Conservation (phyloP, 768 basidiomycete species). For the Mycena belliarum region DNA sequence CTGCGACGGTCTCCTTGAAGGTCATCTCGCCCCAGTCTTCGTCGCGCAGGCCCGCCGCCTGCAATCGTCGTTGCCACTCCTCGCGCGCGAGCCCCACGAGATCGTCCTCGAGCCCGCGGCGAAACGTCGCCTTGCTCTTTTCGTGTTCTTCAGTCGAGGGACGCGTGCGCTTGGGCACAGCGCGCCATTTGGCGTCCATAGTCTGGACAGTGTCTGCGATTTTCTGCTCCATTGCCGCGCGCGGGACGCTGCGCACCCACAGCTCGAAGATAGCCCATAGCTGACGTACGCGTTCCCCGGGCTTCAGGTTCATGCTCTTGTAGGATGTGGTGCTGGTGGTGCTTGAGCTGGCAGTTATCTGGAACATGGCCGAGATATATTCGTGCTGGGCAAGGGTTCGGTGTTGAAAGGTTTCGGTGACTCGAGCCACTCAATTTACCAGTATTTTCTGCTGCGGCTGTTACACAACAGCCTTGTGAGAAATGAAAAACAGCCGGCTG, state of each 20-base stretch:
- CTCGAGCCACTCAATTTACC: conserved; percentile 33
- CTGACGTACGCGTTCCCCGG: conserved; percentile 30
- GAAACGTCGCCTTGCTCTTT: conserved; percentile 26
- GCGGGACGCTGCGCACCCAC: conserved; percentile 31
- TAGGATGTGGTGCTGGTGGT: conserved; percentile 21
- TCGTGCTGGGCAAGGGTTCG: conserved; percentile 25
- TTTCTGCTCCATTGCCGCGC: conserved; percentile 26
- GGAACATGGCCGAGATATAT: conserved; percentile 12
- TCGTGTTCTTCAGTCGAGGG: conserved; percentile 30
- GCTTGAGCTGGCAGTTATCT: too few relatives aligned
- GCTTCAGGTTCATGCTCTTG: too few relatives aligned
- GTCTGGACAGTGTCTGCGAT: conserved; percentile 28
- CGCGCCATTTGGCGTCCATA: conserved; percentile 31
- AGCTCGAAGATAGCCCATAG: conserved; percentile 39
- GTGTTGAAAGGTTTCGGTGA: conserved; percentile 32
- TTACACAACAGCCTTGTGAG: conserved; percentile 27
- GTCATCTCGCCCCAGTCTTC: conserved; percentile 50
- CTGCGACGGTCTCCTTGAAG: conserved; percentile 34
- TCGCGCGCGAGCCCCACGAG: conserved; percentile 35
- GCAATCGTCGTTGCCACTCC: conserved; percentile 44
- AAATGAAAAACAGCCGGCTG: conserved; percentile 33
- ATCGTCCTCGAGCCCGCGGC: conserved; percentile 32
- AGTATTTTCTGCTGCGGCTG: conserved; percentile 20
- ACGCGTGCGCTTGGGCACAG: conserved; percentile 21
- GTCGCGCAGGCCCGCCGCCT: conserved; percentile 34